A percentile compares a stretch with the other conserved stretches of the same genome.
These are phyloP conservation scores for Insectozyma bohioensis DNA, from an alignment of 1,139 yeast species.

Conservation along the genomic window DNA sequence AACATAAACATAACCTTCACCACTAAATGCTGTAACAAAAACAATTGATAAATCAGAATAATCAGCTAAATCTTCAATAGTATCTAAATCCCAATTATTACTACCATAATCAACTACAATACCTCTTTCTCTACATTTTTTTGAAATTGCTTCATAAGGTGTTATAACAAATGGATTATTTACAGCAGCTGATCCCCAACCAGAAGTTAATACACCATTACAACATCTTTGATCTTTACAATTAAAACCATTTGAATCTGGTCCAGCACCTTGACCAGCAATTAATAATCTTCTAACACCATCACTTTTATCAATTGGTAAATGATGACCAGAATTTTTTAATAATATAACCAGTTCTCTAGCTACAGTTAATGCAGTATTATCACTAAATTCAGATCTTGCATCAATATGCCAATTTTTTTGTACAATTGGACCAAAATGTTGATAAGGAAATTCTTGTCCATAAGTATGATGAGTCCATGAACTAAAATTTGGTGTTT, in stretches of 20 bases:
- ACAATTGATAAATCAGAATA: constrained; percentile 53
- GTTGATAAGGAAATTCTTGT: constrained; percentile 51
- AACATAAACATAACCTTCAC: constrained; percentile 59
- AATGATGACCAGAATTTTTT: constrained; percentile 47
- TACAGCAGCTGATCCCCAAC: constrained; percentile 56
- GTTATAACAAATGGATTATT: constrained; percentile 54
- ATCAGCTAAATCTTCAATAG: constrained; percentile 44
- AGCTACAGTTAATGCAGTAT: constrained; percentile 54
- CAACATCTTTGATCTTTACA: constrained; percentile 50
- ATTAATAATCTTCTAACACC: constrained; percentile 45
- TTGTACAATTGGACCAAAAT: constrained; percentile 52
- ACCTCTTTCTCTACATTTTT: constrained; percentile 41
- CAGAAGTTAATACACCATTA: constrained; percentile 48
- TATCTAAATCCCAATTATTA: constrained; percentile 46
- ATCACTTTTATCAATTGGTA: constrained; percentile 48
- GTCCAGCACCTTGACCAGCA: constrained; percentile 50
- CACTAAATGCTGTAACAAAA: constrained; percentile 52
- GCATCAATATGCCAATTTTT: constrained; percentile 59
- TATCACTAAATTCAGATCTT: constrained; percentile 47
- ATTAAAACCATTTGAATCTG: constrained; percentile 49
- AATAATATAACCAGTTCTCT: constrained; percentile 56
- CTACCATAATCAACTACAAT: constrained; percentile 44
- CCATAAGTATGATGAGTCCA: constrained; percentile 60
- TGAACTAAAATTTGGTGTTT: constrained; percentile 55
- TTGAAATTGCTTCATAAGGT: constrained; percentile 53